Evolutionary conservation across 306 rosid species (phyloP).

Genomic region (Acacia acuminata): DNA sequence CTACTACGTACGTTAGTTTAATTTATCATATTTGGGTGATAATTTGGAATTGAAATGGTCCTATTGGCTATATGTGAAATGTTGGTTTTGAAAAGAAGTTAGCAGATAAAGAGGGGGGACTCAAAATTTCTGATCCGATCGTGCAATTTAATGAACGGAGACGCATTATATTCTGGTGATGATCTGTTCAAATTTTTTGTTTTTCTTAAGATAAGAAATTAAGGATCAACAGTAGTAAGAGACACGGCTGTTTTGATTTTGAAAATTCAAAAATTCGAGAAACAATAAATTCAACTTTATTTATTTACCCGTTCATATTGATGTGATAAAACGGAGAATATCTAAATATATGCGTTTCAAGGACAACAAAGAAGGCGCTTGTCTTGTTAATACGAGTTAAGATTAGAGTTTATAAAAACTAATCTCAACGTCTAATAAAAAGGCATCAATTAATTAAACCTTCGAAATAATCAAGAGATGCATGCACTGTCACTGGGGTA

Average conservation of each 20-base stretch:
- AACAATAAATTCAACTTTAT: slow-evolving; percentile 13
- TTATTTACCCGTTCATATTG: background rate
- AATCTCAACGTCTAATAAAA: background rate
- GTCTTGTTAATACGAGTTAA: background rate
- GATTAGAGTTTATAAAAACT: background rate
- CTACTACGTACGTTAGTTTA: background rate
- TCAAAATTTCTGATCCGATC: slow-evolving; percentile 39
- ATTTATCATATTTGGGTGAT: no score
- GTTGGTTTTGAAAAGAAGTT: background rate
- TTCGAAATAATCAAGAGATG: background rate
- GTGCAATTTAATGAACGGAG: slow-evolving; percentile 36
- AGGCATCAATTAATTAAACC: background rate
- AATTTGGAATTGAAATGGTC: slow-evolving; percentile 41
- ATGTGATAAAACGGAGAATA: background rate
- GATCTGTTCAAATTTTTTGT: slow-evolving; percentile 31
- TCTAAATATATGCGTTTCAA: background rate
- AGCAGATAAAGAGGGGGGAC: slow-evolving; percentile 22
- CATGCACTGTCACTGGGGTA: background rate
- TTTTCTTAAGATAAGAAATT: slow-evolving; percentile 30
- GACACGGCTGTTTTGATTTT: slow-evolving; percentile 36
- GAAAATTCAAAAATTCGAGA: slow-evolving; percentile 32
- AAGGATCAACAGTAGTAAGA: background rate
- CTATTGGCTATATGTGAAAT: background rate
- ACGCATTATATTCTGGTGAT: slow-evolving; percentile 3
- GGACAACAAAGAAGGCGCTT: background rate